These are phyloP conservation scores for Aphanocladium album DNA, from an alignment of 2,329 filamentous ascomycete genomes.

Conservation along the genomic window DNA sequence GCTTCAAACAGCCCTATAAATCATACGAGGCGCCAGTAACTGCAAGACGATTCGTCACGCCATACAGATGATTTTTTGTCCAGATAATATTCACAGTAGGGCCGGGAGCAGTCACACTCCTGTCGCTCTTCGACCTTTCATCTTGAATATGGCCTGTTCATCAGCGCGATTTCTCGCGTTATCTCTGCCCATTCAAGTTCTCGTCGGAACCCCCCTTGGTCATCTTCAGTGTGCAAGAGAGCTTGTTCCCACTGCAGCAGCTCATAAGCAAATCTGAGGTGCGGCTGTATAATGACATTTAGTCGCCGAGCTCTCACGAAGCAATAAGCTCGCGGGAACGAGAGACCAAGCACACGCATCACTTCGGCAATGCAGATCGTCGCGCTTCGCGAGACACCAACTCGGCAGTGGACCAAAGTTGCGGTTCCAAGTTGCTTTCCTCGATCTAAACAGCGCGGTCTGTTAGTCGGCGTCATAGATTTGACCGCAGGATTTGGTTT, in stretches of 20 bases:
- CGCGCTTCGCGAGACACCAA: conserved; percentile 90
- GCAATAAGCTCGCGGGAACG: conserved; percentile 90
- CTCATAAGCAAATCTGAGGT: conserved; percentile 91
- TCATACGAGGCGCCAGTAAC: neutral
- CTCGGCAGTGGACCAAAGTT: conserved; percentile 91
- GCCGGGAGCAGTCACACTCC: neutral
- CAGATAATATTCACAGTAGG: neutral
- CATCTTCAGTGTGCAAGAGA: conserved; percentile 52
- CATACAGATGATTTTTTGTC: neutral
- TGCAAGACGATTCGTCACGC: neutral
- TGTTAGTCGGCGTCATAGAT: conserved; percentile 9
- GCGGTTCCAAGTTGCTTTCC: conserved; percentile 73
- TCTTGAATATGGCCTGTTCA: conserved; percentile 90
- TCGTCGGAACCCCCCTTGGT: conserved; percentile 47
- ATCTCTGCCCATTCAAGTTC: conserved; percentile 92
- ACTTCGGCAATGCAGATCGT: conserved; percentile 99
- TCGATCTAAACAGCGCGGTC: conserved; percentile 51
- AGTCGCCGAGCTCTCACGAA: conserved; percentile 87
- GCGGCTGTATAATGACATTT: conserved; percentile 97
- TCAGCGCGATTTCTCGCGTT: conserved; percentile 81
- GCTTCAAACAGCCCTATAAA: neutral
- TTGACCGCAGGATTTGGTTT: neutral
- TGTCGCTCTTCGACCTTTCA: conserved; percentile 26
- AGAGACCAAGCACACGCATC: conserved; percentile 75
- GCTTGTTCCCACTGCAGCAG: conserved; percentile 92